Evolutionary conservation across 208 protist genomes (phyloP).

Genomic region (Trypanosoma scelopori): DNA sequence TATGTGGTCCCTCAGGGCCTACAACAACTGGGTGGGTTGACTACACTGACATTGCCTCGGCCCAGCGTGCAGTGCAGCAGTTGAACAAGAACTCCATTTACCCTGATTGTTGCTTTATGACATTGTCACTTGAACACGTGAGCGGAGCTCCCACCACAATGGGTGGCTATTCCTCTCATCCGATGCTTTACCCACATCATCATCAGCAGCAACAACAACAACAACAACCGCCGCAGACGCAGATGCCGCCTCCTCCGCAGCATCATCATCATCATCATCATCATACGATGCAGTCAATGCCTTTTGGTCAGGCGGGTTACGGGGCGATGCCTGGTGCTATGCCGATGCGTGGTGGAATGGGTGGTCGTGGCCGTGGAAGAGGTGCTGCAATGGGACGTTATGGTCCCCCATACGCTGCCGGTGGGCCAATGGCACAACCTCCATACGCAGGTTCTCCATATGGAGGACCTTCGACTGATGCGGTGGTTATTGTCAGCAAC

Average conservation of each 20-base stretch:
- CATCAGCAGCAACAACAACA: constrained; percentile 19
- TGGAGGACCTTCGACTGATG: constrained; percentile 23
- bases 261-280: constrained; percentile 12
- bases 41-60: constrained; percentile 54
- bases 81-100: constrained; percentile 86
- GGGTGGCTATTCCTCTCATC: constrained; percentile 15
- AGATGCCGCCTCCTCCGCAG: constrained; percentile 8
- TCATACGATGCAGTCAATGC: constrained; percentile 23
- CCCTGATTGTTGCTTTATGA: constrained; percentile 81
- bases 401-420: constrained; percentile 2
- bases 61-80: constrained; percentile 57
- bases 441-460: constrained; percentile 5
- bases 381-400: constrained; percentile 29
- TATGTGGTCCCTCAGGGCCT: constrained; percentile 60
- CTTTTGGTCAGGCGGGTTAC: constrained; percentile 23
- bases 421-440: constrained; percentile 8
- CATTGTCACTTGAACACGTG: constrained; percentile 33
- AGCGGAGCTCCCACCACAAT: constrained; percentile 1
- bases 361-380: constrained; percentile 27
- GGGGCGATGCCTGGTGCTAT: constrained; percentile 26
- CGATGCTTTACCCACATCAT: constrained; percentile 24
- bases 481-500: constrained; percentile 66
- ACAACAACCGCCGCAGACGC: constrained; percentile 20
- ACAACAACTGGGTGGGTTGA: constrained; percentile 76
- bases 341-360: constrained; percentile 16